Evolutionary conservation across 371 early-diverging fungal genomes (phyloP).

Genomic region (Batkoa obscura): DNA sequence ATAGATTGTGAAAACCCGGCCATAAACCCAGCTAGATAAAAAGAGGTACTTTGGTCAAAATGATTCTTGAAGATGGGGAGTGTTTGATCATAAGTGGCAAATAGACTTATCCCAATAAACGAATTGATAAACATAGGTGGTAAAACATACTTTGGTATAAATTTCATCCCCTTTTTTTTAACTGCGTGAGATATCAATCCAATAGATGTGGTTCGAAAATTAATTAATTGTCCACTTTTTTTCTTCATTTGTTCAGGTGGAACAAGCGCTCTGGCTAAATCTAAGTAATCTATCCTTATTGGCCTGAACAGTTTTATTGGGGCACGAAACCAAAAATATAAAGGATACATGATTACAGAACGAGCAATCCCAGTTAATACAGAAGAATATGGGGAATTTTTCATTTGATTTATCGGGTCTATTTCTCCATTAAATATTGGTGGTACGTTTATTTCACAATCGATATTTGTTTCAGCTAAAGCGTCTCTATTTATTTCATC

Average conservation of each 20-base stretch:
- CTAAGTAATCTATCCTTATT: conserved; percentile 53
- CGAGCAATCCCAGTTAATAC: conserved; percentile 34
- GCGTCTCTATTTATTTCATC: no score
- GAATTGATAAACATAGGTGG: conserved; percentile 59
- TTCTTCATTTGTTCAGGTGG: conserved; percentile 20
- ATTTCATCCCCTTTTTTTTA: conserved; percentile 32
- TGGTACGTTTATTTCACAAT: no score
- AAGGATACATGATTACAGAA: conserved; percentile 35
- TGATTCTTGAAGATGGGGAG: no score
- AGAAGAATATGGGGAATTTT: neutral
- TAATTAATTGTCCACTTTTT: conserved; percentile 11
- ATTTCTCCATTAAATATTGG: no score
- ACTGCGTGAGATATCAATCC: conserved; percentile 56
- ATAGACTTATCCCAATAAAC: conserved; percentile 44
- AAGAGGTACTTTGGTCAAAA: no score
- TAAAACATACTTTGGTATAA: conserved; percentile 46
- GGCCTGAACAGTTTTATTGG: conserved; percentile 64
- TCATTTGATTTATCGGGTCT: no score
- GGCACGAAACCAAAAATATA: conserved; percentile 54
- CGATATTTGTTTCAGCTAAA: no score
- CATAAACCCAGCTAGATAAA: conserved; percentile 36
- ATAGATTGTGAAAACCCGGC: conserved; percentile 56
- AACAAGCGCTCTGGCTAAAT: conserved; percentile 50
- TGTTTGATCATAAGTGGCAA: conserved; percentile 21
- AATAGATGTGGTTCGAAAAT: conserved; percentile 24